Evolutionary conservation across 345 rosid species (phyloP), one percentile per base, ranked within the genome.

Genomic region (Murraya paniculata): DNA sequence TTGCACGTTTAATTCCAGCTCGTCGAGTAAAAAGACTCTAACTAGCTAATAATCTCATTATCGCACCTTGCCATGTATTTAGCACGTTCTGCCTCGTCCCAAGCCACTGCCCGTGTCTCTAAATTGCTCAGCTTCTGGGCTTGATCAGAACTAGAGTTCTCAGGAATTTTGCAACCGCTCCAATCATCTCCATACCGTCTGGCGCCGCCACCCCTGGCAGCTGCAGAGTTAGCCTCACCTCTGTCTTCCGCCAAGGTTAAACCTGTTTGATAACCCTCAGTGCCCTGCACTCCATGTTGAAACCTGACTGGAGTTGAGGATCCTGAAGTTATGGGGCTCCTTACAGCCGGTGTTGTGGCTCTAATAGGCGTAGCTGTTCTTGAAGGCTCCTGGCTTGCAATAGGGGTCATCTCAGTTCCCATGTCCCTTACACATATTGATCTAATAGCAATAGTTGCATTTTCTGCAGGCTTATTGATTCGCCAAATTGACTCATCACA

Each of bases 361-460:
- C 98, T 81, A 16, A 95, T 89, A 0, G 99, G 98, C 1, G 97
- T 93, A 30, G 90, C 91, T 7, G 97, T 87, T 86, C 98, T 89
- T 5, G 98, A 95, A 38, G 99, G 99, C 86, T 95, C 95, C 82
- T 90, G 95, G 81, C 99, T 95, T 1, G 92, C 94, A 8, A 89
- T 88, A 0, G 96, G 98, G 75, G 98, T 93, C 99, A 95, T 95
- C 87, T 95, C 99, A 33, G 99, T 95, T 73, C 99, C 98, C 96
- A 92, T 95, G 65, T 95, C 98, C 74, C 97, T 89, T 73, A 95
- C 93, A 77, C 94, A 89, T 0, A 95, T 85, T 13, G 98, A 92
- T 84, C 94, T 79, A 78, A 89, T 80, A 66, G 73, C 82, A n/a
- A 89, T 75, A 38, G 85, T 69, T 18, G 91, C 82, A 77, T 83